A percentile compares a stretch with the other conserved stretches of the same genome.
phyloP scores from a whole-genome alignment of 805 yeast genomes.

The Candida nonsorbophila region DNA sequence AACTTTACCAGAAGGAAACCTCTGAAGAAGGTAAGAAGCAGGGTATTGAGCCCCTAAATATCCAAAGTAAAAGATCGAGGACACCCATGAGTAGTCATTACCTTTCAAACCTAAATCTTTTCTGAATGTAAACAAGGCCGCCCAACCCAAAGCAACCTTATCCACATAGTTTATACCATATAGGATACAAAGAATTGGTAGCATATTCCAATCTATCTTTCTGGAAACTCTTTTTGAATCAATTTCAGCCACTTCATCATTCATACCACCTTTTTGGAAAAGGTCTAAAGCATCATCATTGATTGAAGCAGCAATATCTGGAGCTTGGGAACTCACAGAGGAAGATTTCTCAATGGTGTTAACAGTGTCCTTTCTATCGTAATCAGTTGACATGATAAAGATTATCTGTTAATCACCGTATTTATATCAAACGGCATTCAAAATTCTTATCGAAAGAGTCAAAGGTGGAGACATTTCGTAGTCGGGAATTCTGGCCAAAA shows the following conservation, averaged over 20 bases:
- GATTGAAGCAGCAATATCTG: no score
- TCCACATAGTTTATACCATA: slow-evolving; percentile 24
- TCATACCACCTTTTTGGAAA: slow-evolving; percentile 8
- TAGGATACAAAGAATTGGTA: slow-evolving; percentile 20
- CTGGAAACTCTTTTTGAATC: slow-evolving; percentile 5
- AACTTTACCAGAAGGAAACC: slow-evolving; percentile 11
- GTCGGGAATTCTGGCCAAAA: no score
- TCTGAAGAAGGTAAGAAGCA: slow-evolving; percentile 12
- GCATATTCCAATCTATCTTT: slow-evolving; percentile 5
- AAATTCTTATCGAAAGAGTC: no score
- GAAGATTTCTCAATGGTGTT: no score
- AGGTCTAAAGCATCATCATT: slow-evolving; percentile 7
- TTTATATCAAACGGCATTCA: no score
- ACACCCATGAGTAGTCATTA: slow-evolving; percentile 18
- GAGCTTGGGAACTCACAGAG: no score
- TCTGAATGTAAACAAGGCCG: slow-evolving; percentile 14
- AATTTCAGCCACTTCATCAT: slow-evolving; percentile 5
- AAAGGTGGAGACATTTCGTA: no score
- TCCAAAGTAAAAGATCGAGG: slow-evolving; percentile 19
- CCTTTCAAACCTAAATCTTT: slow-evolving; percentile 3
- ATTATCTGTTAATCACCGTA: no score
- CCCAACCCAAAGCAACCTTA: slow-evolving; percentile 22
- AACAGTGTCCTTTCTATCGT: no score
- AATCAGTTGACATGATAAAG: no score
- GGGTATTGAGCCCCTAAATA: slow-evolving; percentile 11